Evolutionary conservation across 2,329 filamentous ascomycete genomes (phyloP).

Genomic region (Verticillium dahliae): DNA sequence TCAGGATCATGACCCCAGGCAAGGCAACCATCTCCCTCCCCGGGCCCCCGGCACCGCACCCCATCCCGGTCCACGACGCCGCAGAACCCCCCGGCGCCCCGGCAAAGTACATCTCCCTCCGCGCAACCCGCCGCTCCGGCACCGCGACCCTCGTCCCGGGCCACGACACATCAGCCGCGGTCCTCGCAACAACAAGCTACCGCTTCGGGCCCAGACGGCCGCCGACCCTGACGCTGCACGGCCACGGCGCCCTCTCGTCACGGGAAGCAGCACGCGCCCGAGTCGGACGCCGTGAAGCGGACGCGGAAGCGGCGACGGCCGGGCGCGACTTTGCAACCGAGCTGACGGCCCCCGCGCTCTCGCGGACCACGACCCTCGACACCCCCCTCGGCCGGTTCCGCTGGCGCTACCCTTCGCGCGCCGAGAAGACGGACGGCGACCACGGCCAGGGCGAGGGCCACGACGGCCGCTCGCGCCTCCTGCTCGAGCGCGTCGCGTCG

Average conservation of each 20-base stretch:
- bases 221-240: conserved; percentile 34
- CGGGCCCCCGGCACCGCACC: conserved; percentile 23
- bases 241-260: conserved; percentile 5
- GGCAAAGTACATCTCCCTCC: conserved; percentile 44
- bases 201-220: conserved; percentile 47
- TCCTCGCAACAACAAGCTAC: conserved; percentile 47
- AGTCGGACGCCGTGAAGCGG: conserved; percentile 12
- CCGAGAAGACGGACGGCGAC: conserved; percentile 27
- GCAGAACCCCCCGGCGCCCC: conserved; percentile 9
- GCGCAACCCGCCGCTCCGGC: conserved; percentile 38
- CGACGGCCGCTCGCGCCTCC: conserved; percentile 35
- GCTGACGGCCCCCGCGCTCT: conserved; percentile 28
- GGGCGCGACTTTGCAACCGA: conserved; percentile 11
- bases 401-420: conserved; percentile 47
- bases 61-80: conserved; percentile 35
- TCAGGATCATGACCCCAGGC: conserved; percentile 44
- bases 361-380: conserved; percentile 38
- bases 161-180: conserved; percentile 20
- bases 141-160: conserved; percentile 40
- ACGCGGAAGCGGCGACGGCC: conserved; percentile 12
- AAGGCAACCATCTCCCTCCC: conserved; percentile 36
- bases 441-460: conserved; percentile 25
- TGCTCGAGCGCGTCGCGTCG: conserved; percentile 41
- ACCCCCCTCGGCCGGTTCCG: conserved; percentile 43
- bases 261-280: too few species aligned